These are phyloP conservation scores for Xylaria longipes DNA, from an alignment of 495 filamentous ascomycete genomes.

Conservation along the genomic window DNA sequence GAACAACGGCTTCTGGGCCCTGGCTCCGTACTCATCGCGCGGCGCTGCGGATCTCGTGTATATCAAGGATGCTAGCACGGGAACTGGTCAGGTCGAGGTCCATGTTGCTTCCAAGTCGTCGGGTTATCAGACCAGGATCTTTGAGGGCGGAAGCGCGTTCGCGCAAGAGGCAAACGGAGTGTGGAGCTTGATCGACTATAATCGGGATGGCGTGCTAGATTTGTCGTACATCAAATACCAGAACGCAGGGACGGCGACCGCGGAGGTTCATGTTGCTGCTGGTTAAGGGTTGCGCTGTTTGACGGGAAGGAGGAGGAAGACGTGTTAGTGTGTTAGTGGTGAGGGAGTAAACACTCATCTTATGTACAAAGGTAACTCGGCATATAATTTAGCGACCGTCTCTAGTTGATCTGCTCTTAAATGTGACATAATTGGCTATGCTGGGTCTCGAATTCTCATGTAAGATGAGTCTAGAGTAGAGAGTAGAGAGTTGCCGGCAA, in stretches of 20 bases:
- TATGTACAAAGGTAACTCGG: background rate
- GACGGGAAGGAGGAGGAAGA: background rate
- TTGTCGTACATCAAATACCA: slow-evolving; percentile 19
- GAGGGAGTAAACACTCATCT: background rate
- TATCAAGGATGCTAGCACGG: slow-evolving; percentile 8
- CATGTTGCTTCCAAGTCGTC: slow-evolving; percentile 8
- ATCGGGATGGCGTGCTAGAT: slow-evolving; percentile 3
- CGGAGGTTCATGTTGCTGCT: slow-evolving; percentile 24
- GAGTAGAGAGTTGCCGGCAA: background rate
- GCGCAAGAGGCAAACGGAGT: slow-evolving; percentile 18
- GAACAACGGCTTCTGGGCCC: slow-evolving; percentile 18
- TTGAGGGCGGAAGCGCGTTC: slow-evolving; percentile 10
- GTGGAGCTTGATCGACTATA: slow-evolving; percentile 13
- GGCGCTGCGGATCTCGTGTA: slow-evolving; percentile 18
- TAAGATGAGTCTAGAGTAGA: background rate
- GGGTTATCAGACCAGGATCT: slow-evolving; percentile 7
- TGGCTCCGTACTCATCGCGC: slow-evolving; percentile 11
- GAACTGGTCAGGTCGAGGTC: slow-evolving; percentile 6
- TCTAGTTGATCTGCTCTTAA: background rate
- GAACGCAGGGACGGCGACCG: slow-evolving; percentile 4
- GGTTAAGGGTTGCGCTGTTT: background rate
- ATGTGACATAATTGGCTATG: background rate
- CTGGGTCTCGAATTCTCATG: background rate
- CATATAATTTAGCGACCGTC: background rate
- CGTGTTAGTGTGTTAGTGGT: background rate